Base-by-base conservation (phyloP, 768 basidiomycete genomes). In the Boletellus ananiceps region DNA sequence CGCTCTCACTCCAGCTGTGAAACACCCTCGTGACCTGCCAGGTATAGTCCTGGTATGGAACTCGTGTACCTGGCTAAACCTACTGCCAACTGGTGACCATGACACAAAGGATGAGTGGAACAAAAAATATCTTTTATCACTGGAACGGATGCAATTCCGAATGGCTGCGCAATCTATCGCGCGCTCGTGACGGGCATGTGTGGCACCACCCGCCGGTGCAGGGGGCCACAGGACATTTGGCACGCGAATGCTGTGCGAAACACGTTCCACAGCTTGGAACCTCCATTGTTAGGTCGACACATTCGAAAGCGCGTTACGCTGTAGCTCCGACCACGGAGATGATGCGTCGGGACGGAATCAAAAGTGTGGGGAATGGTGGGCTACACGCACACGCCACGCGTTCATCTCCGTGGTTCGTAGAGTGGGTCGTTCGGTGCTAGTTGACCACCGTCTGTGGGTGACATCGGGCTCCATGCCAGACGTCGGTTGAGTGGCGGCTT, bases 281-380 rank as follows among this genome's bases (percentile, higher is more conserved):
- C n/a, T 32, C 40, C 38, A 35, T 16, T 18, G 56, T 51, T 35
- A 44, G 27, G 46, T 48, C 48, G 38, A 48, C 44, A 44, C n/a
- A 40, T 34, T 33, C 14, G 49, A 35, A 42, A 47, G 40, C 37
- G 40, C 37, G 44, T 44, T 12, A 18, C 13, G 40, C 34, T 32
- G 21, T 41, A 34, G 31, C 19, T 44, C 44, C 45, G 43, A 34
- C 49, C 13, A 51, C 29, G 40, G 32, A 46, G 33, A 45, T 50
- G 27, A 7, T 3, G 19, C 41, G 47, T 46, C 27, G 40, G 49
- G 41, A 19, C 21, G 31, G 40, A 25, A 52, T 54, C 19, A 31
- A 46, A 45, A 37, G 33, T 49, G 58, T 51, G 44, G 42, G 54
- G 57, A 51, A 52, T 41, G 42, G 36, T 8, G 38, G 45, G 32